Conservation (phyloP, 169 alveolate species). For the Blepharisma undulans region DNA sequence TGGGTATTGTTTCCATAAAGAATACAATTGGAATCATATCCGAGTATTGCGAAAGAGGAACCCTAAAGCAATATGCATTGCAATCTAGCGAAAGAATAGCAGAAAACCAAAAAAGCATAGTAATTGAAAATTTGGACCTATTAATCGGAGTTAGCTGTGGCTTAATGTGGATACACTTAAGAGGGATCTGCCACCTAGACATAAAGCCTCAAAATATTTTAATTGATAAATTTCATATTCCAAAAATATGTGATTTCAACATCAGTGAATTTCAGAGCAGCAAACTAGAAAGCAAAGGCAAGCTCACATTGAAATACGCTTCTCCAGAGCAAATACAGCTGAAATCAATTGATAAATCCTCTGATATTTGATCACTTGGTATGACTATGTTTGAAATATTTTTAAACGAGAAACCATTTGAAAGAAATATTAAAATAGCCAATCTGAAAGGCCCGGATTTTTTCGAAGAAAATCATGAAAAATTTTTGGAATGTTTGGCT, state of each 20-base stretch:
- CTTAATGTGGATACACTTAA: background rate
- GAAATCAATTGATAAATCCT: background rate
- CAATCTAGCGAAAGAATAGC: background rate
- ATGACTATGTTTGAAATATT: background rate
- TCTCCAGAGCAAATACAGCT: background rate
- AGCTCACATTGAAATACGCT: background rate
- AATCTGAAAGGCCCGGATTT: background rate
- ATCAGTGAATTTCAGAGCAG: background rate
- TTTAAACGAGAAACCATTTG: background rate
- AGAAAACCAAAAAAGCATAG: too few species aligned
- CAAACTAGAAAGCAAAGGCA: background rate
- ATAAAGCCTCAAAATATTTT: constrained; percentile 10
- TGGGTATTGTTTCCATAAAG: background rate
- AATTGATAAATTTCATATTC: background rate
- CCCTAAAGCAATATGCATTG: background rate
- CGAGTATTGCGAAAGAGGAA: background rate
- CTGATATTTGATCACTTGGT: background rate
- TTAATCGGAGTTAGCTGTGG: background rate
- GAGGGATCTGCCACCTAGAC: background rate
- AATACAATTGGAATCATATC: background rate
- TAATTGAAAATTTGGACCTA: background rate
- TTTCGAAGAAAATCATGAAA: background rate
- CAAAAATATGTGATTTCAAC: background rate
- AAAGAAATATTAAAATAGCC: background rate
- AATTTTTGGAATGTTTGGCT: background rate